A percentile compares a stretch with the other conserved stretches of the same genome.
Conservation (phyloP, 2,329 filamentous ascomycete species). For the Teratosphaeria epicoccoides region DNA sequence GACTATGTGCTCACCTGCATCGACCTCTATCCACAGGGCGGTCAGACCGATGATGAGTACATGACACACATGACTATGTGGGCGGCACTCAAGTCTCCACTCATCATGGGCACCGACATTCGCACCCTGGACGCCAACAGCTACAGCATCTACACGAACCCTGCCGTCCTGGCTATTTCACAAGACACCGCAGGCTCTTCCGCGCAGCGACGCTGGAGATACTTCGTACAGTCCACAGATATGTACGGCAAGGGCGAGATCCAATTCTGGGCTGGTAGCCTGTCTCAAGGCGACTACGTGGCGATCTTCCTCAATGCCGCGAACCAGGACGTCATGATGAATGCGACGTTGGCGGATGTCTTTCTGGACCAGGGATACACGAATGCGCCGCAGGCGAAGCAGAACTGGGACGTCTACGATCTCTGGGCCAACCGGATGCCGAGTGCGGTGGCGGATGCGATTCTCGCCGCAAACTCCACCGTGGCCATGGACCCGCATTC, state of each 20-base stretch:
- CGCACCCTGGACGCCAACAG: conserved; percentile 30
- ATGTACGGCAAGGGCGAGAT: conserved; percentile 37
- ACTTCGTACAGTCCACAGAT: conserved; percentile 32
- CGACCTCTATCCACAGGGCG: conserved; percentile 7
- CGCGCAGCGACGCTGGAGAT: conserved; percentile 37
- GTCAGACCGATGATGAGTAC: conserved; percentile 33
- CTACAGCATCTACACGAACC: conserved; percentile 38
- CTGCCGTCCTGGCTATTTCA: conserved; percentile 40
- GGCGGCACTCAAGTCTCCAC: conserved; percentile 38
- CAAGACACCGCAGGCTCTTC: conserved; percentile 36
- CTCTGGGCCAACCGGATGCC: conserved; percentile 49
- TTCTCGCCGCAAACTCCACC: conserved; percentile 19
- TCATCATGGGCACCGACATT: conserved; percentile 39
- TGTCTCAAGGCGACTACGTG: conserved; percentile 38
- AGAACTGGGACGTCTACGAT: conserved; percentile 44
- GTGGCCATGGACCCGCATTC: conserved; percentile 17
- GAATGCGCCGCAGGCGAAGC: conserved; percentile 27
- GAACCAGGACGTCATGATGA: conserved; percentile 35
- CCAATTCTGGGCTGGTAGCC: conserved; percentile 40
- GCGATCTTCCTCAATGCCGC: conserved; percentile 44
- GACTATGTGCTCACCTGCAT: too few species aligned
- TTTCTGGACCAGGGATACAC: conserved; percentile 39
- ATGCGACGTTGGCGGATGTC: conserved; percentile 42
- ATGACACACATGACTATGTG: conserved; percentile 39
- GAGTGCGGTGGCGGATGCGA: conserved; percentile 27